Percentiles rank a stretch among this genome's conserved stretches.
These are phyloP conservation scores for Sclerotinia borealis DNA, from an alignment of 2,329 filamentous ascomycete genomes.

Conservation along the genomic window DNA sequence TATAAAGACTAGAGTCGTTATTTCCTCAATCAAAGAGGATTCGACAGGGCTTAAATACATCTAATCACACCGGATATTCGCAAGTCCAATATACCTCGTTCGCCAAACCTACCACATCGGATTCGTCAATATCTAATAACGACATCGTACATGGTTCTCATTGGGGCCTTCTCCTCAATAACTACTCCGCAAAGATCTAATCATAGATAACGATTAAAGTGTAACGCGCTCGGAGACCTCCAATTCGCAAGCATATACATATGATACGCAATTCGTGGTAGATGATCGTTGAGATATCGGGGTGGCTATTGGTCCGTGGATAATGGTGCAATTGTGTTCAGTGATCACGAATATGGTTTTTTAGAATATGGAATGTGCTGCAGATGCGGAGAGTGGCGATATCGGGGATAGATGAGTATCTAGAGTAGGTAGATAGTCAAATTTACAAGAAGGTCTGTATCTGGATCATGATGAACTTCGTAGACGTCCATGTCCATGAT, in stretches of 20 bases:
- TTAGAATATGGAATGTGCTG: neutral
- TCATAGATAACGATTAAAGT: neutral
- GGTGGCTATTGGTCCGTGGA: conserved; percentile 3
- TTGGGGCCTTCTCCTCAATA: neutral
- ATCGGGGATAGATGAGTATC: neutral
- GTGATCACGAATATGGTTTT: conserved; percentile 8
- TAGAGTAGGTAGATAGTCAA: too few relatives aligned
- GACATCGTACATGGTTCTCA: conserved; percentile 7
- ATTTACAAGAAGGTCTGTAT: too few relatives aligned
- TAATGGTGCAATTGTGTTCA: conserved; percentile 11
- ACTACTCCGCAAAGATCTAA: neutral
- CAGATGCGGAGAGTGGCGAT: neutral
- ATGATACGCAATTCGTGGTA: neutral
- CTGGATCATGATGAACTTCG: neutral
- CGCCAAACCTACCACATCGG: neutral
- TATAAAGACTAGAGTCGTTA: neutral
- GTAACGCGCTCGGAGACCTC: neutral
- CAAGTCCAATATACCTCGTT: neutral
- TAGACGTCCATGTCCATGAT: neutral
- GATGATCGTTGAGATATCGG: neutral
- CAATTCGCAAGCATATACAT: conserved; percentile 1
- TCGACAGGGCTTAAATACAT: conserved; percentile 1
- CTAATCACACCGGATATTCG: neutral
- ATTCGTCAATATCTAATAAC: conserved; percentile 7
- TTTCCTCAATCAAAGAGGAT: neutral